Evolutionary conservation across 139 green algal species (phyloP), one percentile per base, ranked within the genome.

Genomic region (Closterium sp.): DNA sequence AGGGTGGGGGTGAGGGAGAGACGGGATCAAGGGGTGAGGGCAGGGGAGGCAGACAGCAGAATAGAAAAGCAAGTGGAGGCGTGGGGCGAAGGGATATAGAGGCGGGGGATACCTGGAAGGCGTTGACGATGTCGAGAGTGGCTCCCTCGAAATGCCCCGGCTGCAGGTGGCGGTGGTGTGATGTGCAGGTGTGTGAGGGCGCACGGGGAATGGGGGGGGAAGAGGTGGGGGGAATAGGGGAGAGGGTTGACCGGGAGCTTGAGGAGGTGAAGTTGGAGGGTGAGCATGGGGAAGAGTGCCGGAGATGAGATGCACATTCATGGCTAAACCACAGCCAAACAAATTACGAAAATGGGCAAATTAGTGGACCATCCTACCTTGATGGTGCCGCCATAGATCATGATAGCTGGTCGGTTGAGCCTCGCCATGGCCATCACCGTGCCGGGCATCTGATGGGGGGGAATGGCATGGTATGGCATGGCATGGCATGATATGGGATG

Each of bases 331-430:
- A 16, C 8, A 69, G 21, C 12, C 21, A 69, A 69, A 69, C 43
- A 16, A 69, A 69, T 12, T 16, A 25, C 43, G 36, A 55, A 55
- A 55, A 55, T 55, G 36, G 36, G 4, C 36, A 55, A 55, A 6
- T 55, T 4, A 55, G 4, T 6, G 36, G 36, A 6, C 6, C 43
- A 2, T 25, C 43, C 43, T 84, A 94, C 91, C 91, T 97, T 97
- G 95, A 99, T 99, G 91, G 98, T 99, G 85, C 98, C 98, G 23
- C 98, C 98, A 93, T 99, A 99, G 55, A 99, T 95, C 98, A 99
- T 99, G 87, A 99, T 90, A 34, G 95, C 94, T 33, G 98, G 98
- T 33, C 98, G 94, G 95, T 99, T 99, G 4, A 99, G 93, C 76
- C 98, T 95, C 0, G 95, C 97, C 97, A 99, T 99, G 30, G 98